A percentile compares a stretch with the other conserved stretches of the same genome.
These are phyloP conservation scores for Rosa chinensis DNA, from an alignment of 306 rosid genomes.

Conservation along the genomic window DNA sequence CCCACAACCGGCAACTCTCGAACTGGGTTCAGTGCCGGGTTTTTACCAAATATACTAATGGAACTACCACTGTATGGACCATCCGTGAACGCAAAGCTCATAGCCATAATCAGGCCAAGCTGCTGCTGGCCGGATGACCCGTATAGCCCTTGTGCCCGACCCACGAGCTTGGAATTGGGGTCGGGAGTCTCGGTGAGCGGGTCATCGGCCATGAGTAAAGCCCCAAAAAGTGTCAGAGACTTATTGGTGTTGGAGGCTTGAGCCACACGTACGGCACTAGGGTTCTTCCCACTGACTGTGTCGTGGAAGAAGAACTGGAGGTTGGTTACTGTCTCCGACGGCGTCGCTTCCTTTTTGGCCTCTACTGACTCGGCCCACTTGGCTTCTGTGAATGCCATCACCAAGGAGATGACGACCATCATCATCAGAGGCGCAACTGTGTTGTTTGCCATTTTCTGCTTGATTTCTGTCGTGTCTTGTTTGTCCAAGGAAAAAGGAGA, in stretches of 20 bases:
- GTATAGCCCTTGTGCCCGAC: slow-evolving; percentile 77
- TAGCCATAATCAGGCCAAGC: slow-evolving; percentile 56
- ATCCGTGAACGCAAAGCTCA: slow-evolving; percentile 55
- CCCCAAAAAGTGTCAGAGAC: slow-evolving; percentile 54
- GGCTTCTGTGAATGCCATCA: slow-evolving; percentile 22
- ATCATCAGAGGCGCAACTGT: slow-evolving; percentile 6
- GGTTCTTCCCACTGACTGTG: slow-evolving; percentile 60
- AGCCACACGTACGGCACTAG: slow-evolving; percentile 62
- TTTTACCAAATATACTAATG: slow-evolving; percentile 59
- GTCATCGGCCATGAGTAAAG: slow-evolving; percentile 65
- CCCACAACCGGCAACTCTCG: slow-evolving; percentile 82
- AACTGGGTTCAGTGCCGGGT: slow-evolving; percentile 39
- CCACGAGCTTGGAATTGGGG: slow-evolving; percentile 65
- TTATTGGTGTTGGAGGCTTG: slow-evolving; percentile 34
- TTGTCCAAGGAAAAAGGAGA: neutral
- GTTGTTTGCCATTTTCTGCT: slow-evolving; percentile 40
- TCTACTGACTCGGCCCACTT: slow-evolving; percentile 30
- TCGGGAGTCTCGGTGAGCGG: slow-evolving; percentile 65
- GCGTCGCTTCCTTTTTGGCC: slow-evolving; percentile 23
- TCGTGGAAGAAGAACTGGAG: slow-evolving; percentile 87
- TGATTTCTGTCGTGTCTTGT: neutral
- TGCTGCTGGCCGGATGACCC: slow-evolving; percentile 64
- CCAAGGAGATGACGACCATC: neutral
- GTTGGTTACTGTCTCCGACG: slow-evolving; percentile 38
- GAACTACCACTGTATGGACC: slow-evolving; percentile 66